Evolutionary conservation across 2,329 filamentous ascomycete species (phyloP).

Genomic region (Verticillium klebahnii): DNA sequence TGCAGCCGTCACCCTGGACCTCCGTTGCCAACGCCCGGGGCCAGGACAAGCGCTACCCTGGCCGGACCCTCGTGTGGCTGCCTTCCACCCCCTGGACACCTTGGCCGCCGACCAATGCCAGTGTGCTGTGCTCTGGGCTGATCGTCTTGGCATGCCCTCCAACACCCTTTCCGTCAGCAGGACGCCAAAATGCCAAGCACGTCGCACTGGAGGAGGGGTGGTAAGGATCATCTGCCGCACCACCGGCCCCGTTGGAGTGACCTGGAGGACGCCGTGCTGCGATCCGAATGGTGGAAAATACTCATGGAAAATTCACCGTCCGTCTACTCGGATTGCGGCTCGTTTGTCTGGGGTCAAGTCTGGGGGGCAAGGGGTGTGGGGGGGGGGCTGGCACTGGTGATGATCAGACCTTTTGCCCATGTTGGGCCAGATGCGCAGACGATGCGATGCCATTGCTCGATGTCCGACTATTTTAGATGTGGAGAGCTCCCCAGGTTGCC

Average conservation of each 20-base stretch:
- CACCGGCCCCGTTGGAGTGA: background rate
- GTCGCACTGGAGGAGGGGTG: background rate
- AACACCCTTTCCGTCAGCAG: background rate
- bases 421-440: background rate
- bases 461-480: background rate
- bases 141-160: background rate
- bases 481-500: background rate
- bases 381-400: background rate
- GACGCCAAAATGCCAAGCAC: background rate
- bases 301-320: conserved; percentile 12
- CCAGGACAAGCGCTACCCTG: background rate
- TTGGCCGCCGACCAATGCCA: background rate
- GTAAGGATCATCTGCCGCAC: background rate
- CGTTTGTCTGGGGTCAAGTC: conserved; percentile 5
- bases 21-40: background rate
- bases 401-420: background rate
- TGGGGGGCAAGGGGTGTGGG: background rate
- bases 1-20: background rate
- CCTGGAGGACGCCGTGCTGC: background rate
- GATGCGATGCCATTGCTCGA: conserved; percentile 1
- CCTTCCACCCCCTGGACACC: background rate
- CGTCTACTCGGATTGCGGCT: conserved; percentile 13
- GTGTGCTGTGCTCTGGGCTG: background rate
- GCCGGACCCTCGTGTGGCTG: background rate
- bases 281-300: conserved; percentile 15